Conservation (phyloP, 345 rosid species). For the Kandelia obovata region DNA sequence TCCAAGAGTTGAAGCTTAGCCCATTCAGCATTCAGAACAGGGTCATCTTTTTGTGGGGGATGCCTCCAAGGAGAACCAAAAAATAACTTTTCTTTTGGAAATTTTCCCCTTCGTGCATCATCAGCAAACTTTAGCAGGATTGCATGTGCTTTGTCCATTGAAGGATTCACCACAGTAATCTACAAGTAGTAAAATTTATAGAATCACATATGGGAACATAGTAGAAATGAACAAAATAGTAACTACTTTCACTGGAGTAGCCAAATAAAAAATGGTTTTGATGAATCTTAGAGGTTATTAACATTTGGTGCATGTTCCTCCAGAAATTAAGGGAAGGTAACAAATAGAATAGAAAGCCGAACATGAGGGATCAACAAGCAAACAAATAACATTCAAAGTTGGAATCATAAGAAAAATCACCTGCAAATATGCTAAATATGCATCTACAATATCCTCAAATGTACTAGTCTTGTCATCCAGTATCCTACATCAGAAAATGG, state of each 20-base stretch:
- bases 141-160: conserved; percentile 73
- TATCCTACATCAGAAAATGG: conserved; percentile 42
- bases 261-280: too few relatives aligned
- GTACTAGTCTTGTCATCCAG: conserved; percentile 60
- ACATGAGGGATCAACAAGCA: conserved; percentile 8
- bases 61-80: conserved; percentile 98
- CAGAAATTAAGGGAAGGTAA: conserved; percentile 1
- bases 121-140: conserved; percentile 62
- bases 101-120: conserved; percentile 60
- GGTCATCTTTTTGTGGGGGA: conserved; percentile 56
- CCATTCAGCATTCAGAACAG: conserved; percentile 44
- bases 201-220: too few relatives aligned
- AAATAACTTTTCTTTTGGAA: conserved; percentile 58
- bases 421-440: conserved; percentile 87
- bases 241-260: too few relatives aligned
- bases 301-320: neutral
- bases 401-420: conserved; percentile 31
- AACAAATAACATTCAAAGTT: neutral
- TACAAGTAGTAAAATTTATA: conserved; percentile 15
- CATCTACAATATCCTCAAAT: conserved; percentile 85
- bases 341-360: neutral
- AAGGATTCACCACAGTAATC: conserved; percentile 87
- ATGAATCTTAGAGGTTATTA: neutral
- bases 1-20: conserved; percentile 94
- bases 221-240: too few relatives aligned